These are phyloP conservation scores for Colletotrichum sp. DNA, from an alignment of 2,329 filamentous ascomycete species.

Conservation along the genomic window DNA sequence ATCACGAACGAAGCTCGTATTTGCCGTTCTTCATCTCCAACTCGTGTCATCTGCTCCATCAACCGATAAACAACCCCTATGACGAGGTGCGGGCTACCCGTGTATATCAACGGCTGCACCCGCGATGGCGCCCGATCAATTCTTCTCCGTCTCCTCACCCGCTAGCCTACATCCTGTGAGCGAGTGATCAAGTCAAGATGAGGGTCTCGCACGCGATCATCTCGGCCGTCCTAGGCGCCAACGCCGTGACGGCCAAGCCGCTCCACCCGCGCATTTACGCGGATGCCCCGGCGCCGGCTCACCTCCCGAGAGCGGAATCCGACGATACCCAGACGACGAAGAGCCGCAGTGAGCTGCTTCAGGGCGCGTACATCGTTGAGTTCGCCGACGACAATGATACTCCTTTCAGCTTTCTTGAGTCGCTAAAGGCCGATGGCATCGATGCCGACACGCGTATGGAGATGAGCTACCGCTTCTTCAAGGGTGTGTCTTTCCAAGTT, in stretches of 20 bases:
- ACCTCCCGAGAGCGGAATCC: neutral
- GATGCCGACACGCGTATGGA: conserved; percentile 24
- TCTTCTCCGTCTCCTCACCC: neutral
- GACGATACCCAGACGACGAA: neutral
- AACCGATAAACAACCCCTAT: neutral
- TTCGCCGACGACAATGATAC: conserved; percentile 22
- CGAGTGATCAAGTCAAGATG: conserved; percentile 4
- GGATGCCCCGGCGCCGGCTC: neutral
- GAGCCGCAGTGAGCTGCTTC: neutral
- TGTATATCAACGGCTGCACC: neutral
- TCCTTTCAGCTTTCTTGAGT: conserved; percentile 13
- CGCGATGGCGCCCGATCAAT: neutral
- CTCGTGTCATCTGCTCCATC: neutral
- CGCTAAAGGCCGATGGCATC: conserved; percentile 18
- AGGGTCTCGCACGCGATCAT: neutral
- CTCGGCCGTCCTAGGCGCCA: neutral
- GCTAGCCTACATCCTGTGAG: neutral
- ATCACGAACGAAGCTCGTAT: conserved; percentile 13
- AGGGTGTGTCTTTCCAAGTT: conserved; percentile 27
- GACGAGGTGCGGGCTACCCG: neutral
- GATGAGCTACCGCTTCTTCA: conserved; percentile 28
- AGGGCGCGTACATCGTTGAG: conserved; percentile 30
- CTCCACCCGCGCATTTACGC: neutral
- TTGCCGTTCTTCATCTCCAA: conserved; percentile 12
- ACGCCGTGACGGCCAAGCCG: neutral